These are phyloP conservation scores for Arachnomyces sp. DNA, from an alignment of 2,329 filamentous ascomycete genomes.

Conservation along the genomic window DNA sequence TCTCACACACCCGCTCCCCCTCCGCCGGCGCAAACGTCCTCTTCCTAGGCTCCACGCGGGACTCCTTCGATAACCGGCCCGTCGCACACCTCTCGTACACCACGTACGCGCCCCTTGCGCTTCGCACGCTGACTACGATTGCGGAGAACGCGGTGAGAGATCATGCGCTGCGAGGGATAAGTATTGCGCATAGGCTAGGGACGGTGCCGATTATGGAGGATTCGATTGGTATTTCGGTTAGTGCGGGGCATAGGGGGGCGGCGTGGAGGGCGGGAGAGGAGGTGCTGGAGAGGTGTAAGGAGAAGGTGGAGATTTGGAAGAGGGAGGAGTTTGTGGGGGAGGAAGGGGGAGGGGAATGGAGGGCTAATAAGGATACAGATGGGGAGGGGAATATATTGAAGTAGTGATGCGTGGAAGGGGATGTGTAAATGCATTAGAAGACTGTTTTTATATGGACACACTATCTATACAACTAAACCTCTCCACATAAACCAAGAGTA, in stretches of 20 bases:
- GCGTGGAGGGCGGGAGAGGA: conserved; percentile 87
- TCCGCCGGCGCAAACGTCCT: conserved; percentile 38
- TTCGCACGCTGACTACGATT: conserved; percentile 33
- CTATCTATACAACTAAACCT: too few species aligned
- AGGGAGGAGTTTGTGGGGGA: conserved; percentile 74
- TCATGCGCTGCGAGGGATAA: conserved; percentile 62
- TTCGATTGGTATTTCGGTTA: conserved; percentile 83
- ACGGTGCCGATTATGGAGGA: conserved; percentile 84
- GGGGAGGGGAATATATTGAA: conserved; percentile 33
- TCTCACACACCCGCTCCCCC: conserved; percentile 32
- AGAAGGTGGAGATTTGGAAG: conserved; percentile 90
- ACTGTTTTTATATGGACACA: too few species aligned
- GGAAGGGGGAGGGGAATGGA: conserved; percentile 62
- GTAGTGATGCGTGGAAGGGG: neutral
- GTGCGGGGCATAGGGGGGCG: conserved; percentile 69
- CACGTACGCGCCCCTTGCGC: conserved; percentile 33
- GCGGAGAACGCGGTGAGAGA: conserved; percentile 44
- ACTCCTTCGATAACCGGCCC: conserved; percentile 33
- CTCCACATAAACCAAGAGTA: too few species aligned
- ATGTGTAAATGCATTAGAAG: too few species aligned
- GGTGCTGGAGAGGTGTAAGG: conserved; percentile 78
- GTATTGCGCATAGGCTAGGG: conserved; percentile 77
- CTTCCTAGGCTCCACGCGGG: conserved; percentile 39
- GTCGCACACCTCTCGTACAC: conserved; percentile 39
- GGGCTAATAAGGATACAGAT: conserved; percentile 72